A percentile compares a stretch with the other conserved stretches of the same genome.
Conservation (phyloP, 2,329 filamentous ascomycete species). For the Boeremia lycopersici region DNA sequence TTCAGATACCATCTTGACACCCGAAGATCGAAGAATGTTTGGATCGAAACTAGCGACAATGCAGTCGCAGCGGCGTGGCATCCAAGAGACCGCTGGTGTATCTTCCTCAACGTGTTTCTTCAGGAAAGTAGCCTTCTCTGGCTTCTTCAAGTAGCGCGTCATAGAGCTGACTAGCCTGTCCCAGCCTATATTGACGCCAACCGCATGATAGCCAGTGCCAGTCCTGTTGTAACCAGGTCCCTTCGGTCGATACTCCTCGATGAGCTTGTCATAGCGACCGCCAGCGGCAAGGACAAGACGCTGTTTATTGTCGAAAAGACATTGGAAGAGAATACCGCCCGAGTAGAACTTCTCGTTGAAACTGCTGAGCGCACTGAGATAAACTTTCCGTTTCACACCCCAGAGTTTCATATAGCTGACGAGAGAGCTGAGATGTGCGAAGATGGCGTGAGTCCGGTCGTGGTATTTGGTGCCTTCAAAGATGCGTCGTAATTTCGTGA, state of each 20-base stretch:
- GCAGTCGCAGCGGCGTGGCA: constrained; percentile 73
- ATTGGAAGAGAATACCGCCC: constrained; percentile 83
- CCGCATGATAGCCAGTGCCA: constrained; percentile 68
- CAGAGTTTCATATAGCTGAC: constrained; percentile 77
- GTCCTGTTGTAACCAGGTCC: constrained; percentile 60
- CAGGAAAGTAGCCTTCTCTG: constrained; percentile 59
- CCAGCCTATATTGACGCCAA: constrained; percentile 91
- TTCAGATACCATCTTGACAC: constrained; percentile 75
- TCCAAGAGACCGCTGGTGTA: constrained; percentile 45
- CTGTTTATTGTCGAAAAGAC: constrained; percentile 82
- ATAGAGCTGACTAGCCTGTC: constrained; percentile 75
- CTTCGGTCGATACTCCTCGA: constrained; percentile 80
- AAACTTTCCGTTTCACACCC: constrained; percentile 76
- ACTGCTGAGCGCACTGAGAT: constrained; percentile 82
- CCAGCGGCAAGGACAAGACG: constrained; percentile 88
- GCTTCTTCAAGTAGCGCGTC: constrained; percentile 56
- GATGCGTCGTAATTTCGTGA: constrained; percentile 64
- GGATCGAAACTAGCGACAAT: constrained; percentile 88
- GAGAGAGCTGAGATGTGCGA: constrained; percentile 81
- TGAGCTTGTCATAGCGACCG: constrained; percentile 88
- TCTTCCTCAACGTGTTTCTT: constrained; percentile 72
- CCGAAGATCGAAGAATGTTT: constrained; percentile 73
- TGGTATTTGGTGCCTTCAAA: constrained; percentile 61
- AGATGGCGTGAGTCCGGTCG: constrained; percentile 59
- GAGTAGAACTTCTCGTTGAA: constrained; percentile 91